Evolutionary conservation across 169 alveolate species (phyloP).

Genomic region (Eimeria praecox): DNA sequence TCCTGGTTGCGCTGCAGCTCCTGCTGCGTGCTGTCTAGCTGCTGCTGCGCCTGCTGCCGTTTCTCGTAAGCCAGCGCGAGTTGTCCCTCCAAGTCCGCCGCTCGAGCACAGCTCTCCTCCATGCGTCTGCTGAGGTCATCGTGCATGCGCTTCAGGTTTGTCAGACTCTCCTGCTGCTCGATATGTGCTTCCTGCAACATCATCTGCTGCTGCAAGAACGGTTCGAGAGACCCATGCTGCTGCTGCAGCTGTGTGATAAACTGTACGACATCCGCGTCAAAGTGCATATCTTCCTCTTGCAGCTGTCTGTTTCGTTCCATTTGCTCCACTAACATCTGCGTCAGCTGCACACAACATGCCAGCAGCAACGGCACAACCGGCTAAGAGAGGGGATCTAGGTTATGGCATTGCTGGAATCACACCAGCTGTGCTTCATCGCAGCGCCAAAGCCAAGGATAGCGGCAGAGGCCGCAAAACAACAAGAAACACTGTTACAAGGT

Average conservation of each 20-base stretch:
- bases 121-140: conserved; percentile 52
- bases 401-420: neutral
- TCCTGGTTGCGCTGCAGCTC: neutral
- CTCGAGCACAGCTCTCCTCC: conserved; percentile 63
- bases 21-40: conserved; percentile 8
- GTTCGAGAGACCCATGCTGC: conserved; percentile 69
- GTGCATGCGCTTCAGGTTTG: conserved; percentile 51
- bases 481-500: neutral
- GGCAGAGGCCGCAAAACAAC: neutral
- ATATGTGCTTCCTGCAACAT: conserved; percentile 22
- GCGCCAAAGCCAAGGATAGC: neutral
- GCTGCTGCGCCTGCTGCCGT: neutral
- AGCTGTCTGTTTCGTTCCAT: conserved; percentile 61
- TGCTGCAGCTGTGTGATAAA: conserved; percentile 66
- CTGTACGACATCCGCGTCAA: conserved; percentile 66
- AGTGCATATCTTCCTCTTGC: conserved; percentile 71
- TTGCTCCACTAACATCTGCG: conserved; percentile 63
- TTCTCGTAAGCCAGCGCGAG: conserved; percentile 12
- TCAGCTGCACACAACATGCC: conserved; percentile 59
- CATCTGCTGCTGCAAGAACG: conserved; percentile 70
- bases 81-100: conserved; percentile 47
- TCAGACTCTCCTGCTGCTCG: conserved; percentile 43
- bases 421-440: neutral
- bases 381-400: neutral
- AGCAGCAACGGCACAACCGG: neutral